phyloP scores from a whole-genome alignment of 73 alveolate genomes.

The Tetrahymena borealis region DNA sequence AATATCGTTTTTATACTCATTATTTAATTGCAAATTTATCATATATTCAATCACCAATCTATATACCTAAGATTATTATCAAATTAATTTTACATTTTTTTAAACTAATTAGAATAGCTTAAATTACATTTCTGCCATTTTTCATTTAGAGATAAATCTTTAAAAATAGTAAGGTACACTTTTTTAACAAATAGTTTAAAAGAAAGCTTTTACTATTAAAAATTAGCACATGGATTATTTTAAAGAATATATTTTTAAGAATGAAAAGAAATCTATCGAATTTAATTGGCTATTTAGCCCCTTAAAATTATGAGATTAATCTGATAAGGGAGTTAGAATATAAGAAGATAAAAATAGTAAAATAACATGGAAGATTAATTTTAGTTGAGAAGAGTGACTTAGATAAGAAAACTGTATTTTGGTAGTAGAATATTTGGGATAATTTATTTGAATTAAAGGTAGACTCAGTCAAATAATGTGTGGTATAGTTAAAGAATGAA shows the following conservation, averaged over 20 bases:
- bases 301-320: background rate
- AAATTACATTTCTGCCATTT: too few species aligned
- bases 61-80: too few species aligned
- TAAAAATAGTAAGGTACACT: too few species aligned
- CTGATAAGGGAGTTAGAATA: background rate
- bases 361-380: background rate
- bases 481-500: background rate
- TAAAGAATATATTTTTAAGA: background rate
- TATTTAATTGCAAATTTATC: too few species aligned
- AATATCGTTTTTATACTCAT: too few species aligned
- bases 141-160: background rate
- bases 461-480: background rate
- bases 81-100: too few species aligned
- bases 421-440: background rate
- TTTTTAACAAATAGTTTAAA: too few species aligned
- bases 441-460: background rate
- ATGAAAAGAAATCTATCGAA: background rate
- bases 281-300: background rate
- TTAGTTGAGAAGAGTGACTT: background rate
- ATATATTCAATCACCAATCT: too few species aligned
- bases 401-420: background rate
- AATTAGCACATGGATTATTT: background rate
- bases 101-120: too few species aligned
- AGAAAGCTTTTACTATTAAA: background rate
- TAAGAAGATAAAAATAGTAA: background rate